Evolutionary conservation across 73 alveolate genomes (phyloP).

Genomic region (Stentor coeruleus): DNA sequence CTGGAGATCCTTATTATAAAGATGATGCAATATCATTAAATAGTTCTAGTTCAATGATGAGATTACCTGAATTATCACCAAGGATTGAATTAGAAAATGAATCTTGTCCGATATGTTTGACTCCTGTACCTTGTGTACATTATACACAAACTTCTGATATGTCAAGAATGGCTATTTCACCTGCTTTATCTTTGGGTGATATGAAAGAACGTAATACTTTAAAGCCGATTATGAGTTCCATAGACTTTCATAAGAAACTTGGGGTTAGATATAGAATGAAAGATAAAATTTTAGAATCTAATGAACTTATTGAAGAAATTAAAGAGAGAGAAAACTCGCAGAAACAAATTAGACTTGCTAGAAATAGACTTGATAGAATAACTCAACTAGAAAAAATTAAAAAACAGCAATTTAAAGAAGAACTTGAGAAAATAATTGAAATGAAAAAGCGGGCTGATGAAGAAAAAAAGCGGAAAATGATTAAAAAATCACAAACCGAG

Average conservation of each 20-base stretch:
- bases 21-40: neutral
- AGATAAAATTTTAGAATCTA: no score
- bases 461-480: neutral
- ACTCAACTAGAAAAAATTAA: neutral
- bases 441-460: constrained; percentile 15
- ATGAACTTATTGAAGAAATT: neutral
- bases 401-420: neutral
- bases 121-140: neutral
- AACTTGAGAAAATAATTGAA: constrained; percentile 5
- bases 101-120: neutral
- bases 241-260: neutral
- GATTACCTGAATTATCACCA: neutral
- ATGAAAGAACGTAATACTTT: neutral
- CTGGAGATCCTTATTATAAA: constrained; percentile 1
- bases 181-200: no score
- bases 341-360: neutral
- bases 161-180: no score
- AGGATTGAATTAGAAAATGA: neutral
- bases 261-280: neutral
- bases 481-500: neutral
- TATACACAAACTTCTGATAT: no score
- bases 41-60: neutral
- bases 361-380: constrained; percentile 15
- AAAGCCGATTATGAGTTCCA: neutral
- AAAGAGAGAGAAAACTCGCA: neutral